These are phyloP conservation scores for Aspergillus caelatus DNA, from an alignment of 2,329 filamentous ascomycete genomes.

Conservation along the genomic window DNA sequence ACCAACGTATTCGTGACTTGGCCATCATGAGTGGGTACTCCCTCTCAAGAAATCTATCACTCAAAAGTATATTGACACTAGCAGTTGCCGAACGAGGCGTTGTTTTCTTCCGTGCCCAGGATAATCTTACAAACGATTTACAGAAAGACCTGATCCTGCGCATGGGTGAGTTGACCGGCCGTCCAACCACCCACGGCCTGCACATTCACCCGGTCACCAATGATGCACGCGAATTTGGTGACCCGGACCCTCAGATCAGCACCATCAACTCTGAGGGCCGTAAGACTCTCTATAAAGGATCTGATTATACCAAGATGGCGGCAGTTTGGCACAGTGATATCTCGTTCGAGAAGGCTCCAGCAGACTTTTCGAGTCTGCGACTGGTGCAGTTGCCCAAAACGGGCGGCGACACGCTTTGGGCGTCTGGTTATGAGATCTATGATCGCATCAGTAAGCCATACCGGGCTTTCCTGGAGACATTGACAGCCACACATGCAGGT, in stretches of 20 bases:
- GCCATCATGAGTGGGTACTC: slow-evolving; percentile 62
- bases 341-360: slow-evolving; percentile 64
- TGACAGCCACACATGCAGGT: neutral
- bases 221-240: slow-evolving; percentile 57
- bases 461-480: slow-evolving; percentile 31
- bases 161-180: slow-evolving; percentile 63
- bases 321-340: slow-evolving; percentile 64
- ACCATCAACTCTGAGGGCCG: slow-evolving; percentile 62
- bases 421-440: slow-evolving; percentile 68
- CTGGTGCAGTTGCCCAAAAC: slow-evolving; percentile 59
- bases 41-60: neutral
- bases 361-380: slow-evolving; percentile 64
- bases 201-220: slow-evolving; percentile 64
- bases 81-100: slow-evolving; percentile 69
- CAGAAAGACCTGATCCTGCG: slow-evolving; percentile 67
- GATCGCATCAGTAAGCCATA: slow-evolving; percentile 62
- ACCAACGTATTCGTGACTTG: slow-evolving; percentile 66
- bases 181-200: slow-evolving; percentile 59
- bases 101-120: slow-evolving; percentile 69
- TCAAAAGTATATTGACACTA: neutral
- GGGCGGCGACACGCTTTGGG: slow-evolving; percentile 67
- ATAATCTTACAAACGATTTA: slow-evolving; percentile 61
- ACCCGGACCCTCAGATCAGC: slow-evolving; percentile 63
- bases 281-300: slow-evolving; percentile 48
- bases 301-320: slow-evolving; percentile 38